phyloP scores from a whole-genome alignment of 179 eudicot genomes.

The Vitellaria paradoxa region DNA sequence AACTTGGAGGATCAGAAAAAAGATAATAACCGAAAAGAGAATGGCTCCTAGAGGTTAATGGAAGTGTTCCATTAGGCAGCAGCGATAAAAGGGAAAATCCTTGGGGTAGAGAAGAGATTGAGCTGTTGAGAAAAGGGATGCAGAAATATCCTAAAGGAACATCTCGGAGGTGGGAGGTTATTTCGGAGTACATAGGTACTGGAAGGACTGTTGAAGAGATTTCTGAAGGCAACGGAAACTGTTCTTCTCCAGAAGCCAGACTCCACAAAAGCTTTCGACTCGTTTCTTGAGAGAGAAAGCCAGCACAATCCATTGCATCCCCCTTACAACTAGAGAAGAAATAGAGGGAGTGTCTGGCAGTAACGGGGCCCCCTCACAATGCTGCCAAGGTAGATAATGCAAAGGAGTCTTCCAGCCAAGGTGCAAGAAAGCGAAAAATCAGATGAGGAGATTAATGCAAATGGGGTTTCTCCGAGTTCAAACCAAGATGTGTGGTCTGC shows the following conservation, averaged over 20 bases:
- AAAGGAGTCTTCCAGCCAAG: constrained; percentile 16
- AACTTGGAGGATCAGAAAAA: constrained; percentile 33
- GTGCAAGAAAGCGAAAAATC: constrained; percentile 18
- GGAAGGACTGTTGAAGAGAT: constrained; percentile 93
- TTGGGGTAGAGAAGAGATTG: constrained; percentile 93
- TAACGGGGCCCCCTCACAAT: constrained; percentile 16
- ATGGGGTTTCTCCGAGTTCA: constrained; percentile 32
- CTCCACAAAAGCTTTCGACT: constrained; percentile 83
- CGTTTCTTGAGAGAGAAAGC: constrained; percentile 93
- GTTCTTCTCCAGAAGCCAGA: constrained; percentile 92
- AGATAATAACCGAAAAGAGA: constrained; percentile 32
- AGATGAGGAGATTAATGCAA: constrained; percentile 22
- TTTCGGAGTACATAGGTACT: constrained; percentile 88
- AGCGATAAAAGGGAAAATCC: constrained; percentile 76
- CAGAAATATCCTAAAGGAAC: constrained; percentile 90
- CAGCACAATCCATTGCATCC: constrained; percentile 68
- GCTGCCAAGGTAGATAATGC: constrained; percentile 21
- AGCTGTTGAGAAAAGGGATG: constrained; percentile 77
- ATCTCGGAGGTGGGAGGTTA: constrained; percentile 95
- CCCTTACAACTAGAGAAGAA: constrained; percentile 82
- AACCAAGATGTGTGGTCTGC: constrained; percentile 84
- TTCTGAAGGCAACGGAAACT: no score
- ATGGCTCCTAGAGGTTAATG: constrained; percentile 46
- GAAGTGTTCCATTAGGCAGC: constrained; percentile 28
- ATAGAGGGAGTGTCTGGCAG: constrained; percentile 34